Evolutionary conservation across 2,329 filamentous ascomycete genomes (phyloP).

Genomic region (Aspergillus alliaceus): DNA sequence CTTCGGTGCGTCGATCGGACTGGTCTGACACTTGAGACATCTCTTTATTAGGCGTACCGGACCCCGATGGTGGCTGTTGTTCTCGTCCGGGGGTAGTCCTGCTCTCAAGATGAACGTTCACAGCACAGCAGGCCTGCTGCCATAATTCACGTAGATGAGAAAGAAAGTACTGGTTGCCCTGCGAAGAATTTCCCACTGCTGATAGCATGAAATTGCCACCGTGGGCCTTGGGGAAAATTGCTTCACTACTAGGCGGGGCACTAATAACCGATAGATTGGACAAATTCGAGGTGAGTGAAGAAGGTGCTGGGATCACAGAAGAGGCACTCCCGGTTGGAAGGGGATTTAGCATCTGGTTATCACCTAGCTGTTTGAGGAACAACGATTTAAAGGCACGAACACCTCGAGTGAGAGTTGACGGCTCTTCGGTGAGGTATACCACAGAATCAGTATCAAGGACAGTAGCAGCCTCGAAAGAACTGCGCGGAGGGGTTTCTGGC

Average conservation of each 20-base stretch:
- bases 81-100: slow-evolving; percentile 1
- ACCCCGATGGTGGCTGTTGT: not conserved
- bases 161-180: slow-evolving; percentile 5
- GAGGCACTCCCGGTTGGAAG: slow-evolving; percentile 21
- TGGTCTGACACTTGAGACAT: not conserved
- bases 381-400: slow-evolving; percentile 33
- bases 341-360: slow-evolving; percentile 23
- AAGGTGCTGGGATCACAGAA: slow-evolving; percentile 2
- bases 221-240: not conserved
- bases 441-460: slow-evolving; percentile 20
- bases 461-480: slow-evolving; percentile 19
- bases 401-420: slow-evolving; percentile 27
- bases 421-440: slow-evolving; percentile 18
- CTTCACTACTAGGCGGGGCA: slow-evolving; percentile 8
- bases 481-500: slow-evolving; percentile 13
- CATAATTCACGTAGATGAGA: slow-evolving; percentile 20
- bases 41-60: not conserved
- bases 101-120: slow-evolving; percentile 13
- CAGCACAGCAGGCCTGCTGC: slow-evolving; percentile 35
- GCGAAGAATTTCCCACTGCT: not conserved
- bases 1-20: not conserved
- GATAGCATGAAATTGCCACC: slow-evolving; percentile 8
- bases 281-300: slow-evolving; percentile 7
- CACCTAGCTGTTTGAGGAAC: slow-evolving; percentile 30
- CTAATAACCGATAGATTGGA: slow-evolving; percentile 14